phyloP scores from a whole-genome alignment of 164 flowering plant genomes.

The Dillenia turbinata region DNA sequence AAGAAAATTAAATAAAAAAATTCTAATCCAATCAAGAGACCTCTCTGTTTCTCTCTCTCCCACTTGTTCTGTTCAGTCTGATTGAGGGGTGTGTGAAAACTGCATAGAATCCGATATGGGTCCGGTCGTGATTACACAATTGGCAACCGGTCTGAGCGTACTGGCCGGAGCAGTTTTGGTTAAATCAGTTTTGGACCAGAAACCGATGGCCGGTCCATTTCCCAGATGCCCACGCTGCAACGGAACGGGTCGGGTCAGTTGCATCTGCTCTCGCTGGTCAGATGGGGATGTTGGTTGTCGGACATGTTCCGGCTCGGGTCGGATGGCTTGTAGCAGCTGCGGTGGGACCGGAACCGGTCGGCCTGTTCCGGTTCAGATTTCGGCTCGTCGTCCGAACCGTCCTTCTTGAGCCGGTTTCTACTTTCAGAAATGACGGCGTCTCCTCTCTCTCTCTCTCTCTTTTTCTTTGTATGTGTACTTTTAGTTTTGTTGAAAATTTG shows the following conservation, averaged over 20 bases:
- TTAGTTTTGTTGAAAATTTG: too few relatives aligned
- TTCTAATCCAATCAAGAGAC: background rate
- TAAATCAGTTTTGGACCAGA: slow-evolving; percentile 71
- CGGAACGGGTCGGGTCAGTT: slow-evolving; percentile 77
- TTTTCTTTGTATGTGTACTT: too few relatives aligned
- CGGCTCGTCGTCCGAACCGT: slow-evolving; percentile 42
- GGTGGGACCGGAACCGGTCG: slow-evolving; percentile 95
- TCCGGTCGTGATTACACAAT: slow-evolving; percentile 62
- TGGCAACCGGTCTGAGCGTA: slow-evolving; percentile 87
- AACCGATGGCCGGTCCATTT: slow-evolving; percentile 70
- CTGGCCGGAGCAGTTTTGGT: slow-evolving; percentile 81
- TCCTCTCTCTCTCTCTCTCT: too few relatives aligned
- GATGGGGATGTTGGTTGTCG: slow-evolving; percentile 91
- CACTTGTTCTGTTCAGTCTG: background rate
- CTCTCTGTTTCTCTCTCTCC: background rate
- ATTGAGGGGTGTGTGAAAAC: too few relatives aligned
- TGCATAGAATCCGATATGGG: slow-evolving; percentile 31
- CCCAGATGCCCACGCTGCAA: slow-evolving; percentile 76
- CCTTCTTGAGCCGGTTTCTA: slow-evolving; percentile 16
- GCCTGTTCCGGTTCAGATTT: slow-evolving; percentile 71
- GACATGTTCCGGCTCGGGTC: slow-evolving; percentile 85
- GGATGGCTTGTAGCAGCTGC: slow-evolving; percentile 76
- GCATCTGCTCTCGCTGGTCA: slow-evolving; percentile 87
- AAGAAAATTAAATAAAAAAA: background rate
- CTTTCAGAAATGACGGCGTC: too few relatives aligned